Base-by-base conservation (phyloP, 257 asterid genomes). In the Solanum stenotomum region DNA sequence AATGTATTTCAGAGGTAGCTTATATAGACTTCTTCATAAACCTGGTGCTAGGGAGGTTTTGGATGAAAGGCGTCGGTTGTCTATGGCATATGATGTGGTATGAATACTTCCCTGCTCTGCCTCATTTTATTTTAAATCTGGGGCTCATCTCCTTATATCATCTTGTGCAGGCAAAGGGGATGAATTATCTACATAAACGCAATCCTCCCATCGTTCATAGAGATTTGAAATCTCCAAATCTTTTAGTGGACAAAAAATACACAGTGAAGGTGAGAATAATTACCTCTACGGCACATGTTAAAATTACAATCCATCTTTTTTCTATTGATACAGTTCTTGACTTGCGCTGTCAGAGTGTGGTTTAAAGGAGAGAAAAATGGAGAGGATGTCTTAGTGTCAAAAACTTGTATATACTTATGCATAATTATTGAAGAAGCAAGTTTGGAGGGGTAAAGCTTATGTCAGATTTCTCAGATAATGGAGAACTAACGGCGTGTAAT, bases 71-170 rank as follows among this genome's bases (percentile, higher is more conserved):
- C 98, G 99, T 63, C 95, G 98, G 85, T 90, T 95, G 91, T 91
- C 91, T 91, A 96, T 96, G 99, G 99, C 98, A 87, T 96, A 90
- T 90, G 99, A 96, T 92, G 98, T 96, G 95, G 99, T 93, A 93
- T 85, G 93, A 33, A 65, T 85, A 27, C 68, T 72, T 83, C 87
- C 71, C 88, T 40, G 34, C 59, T 82, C 75, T 29, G 78, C 63
- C 71, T 23, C 83, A 85, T 89, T 90, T 65, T 87, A 76, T 49
- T 79, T 86, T 29, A 63, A n/a, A 25, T 56, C 11, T 87, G 56
- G 75, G 86, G 37, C 70, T 56, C 81, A 85, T 83, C 67, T 23
- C 59, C 56, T 81, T 22, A 33, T 86, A 18, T 87, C 63, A 29
- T 89, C 72, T 88, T 89, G 63, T 92, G 85, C 96, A 96, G 99